phyloP scores from a whole-genome alignment of 805 yeast genomes.

The Yarrowia sp. region DNA sequence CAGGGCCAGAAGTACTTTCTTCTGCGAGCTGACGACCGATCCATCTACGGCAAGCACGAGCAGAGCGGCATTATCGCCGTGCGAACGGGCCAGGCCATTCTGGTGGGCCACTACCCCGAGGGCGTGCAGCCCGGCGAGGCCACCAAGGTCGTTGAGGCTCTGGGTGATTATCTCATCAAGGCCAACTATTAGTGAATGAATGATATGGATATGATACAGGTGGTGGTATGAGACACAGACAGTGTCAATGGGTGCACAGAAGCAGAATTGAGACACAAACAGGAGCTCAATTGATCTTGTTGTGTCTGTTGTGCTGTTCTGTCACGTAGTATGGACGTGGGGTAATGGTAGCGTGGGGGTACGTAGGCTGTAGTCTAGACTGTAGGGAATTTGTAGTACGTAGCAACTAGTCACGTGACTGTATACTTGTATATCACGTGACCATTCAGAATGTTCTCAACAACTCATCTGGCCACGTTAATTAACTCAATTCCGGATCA shows the following conservation, averaged over 20 bases:
- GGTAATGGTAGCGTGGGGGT: no score
- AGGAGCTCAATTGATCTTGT: background rate
- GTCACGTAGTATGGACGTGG: no score
- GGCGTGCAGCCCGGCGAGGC: conserved; percentile 95
- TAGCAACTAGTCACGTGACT: no score
- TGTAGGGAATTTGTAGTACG: no score
- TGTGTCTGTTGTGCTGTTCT: no score
- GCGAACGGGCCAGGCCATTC: conserved; percentile 88
- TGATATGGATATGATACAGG: background rate
- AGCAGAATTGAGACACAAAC: background rate
- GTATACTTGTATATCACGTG: no score
- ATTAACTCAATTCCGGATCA: no score
- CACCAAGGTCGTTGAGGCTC: conserved; percentile 87
- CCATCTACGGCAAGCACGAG: conserved; percentile 87
- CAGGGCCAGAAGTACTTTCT: conserved; percentile 85
- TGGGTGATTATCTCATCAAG: conserved; percentile 90
- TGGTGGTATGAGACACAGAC: background rate
- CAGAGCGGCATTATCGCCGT: conserved; percentile 87
- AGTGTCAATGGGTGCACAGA: no score
- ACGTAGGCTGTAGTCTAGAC: no score
- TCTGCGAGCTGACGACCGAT: conserved; percentile 85
- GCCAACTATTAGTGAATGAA: conserved; percentile 61
- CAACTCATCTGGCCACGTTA: no score
- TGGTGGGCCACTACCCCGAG: conserved; percentile 91
- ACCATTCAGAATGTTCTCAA: no score